Conservation (phyloP, 2,329 filamentous ascomycete species). For the Fusarium incarnatum region DNA sequence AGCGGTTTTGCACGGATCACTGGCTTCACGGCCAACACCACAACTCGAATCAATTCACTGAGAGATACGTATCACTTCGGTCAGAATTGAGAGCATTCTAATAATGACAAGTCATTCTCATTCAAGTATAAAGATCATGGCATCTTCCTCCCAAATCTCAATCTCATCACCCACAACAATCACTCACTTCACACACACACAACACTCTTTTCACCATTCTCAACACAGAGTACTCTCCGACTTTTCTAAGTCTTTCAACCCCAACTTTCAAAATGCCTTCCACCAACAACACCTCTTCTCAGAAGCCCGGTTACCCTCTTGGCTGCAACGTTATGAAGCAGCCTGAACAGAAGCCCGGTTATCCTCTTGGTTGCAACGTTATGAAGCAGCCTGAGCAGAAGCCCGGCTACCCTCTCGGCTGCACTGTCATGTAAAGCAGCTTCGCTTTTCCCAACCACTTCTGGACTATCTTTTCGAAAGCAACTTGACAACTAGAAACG, state of each 20-base stretch:
- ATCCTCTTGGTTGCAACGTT: constrained; percentile 46
- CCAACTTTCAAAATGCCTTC: constrained; percentile 50
- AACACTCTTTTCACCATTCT: constrained; percentile 45
- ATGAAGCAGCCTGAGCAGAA: constrained; percentile 35
- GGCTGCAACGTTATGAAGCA: constrained; percentile 46
- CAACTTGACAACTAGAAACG: constrained; percentile 5
- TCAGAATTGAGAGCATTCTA: neutral
- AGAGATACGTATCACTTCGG: constrained; percentile 19
- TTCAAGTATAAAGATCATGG: constrained; percentile 38
- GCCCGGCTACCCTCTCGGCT: constrained; percentile 47
- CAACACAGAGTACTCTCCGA: constrained; percentile 41
- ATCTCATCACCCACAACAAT: constrained; percentile 24
- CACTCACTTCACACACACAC: constrained; percentile 33
- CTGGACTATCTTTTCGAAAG: constrained; percentile 6
- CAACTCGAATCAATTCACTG: neutral
- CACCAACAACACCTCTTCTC: constrained; percentile 44
- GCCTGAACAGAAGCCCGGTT: constrained; percentile 36
- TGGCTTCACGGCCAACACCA: constrained; percentile 15
- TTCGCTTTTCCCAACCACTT: neutral
- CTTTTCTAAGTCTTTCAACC: constrained; percentile 44
- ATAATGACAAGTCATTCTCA: neutral
- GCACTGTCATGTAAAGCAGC: constrained; percentile 51
- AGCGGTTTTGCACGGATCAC: constrained; percentile 39
- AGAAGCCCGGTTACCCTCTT: constrained; percentile 45
- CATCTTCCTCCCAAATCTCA: neutral